Evolutionary conservation across 1,284 basidiomycete species (phyloP), one percentile per base, ranked within the genome.

Genomic region (Melampsora medusae): DNA sequence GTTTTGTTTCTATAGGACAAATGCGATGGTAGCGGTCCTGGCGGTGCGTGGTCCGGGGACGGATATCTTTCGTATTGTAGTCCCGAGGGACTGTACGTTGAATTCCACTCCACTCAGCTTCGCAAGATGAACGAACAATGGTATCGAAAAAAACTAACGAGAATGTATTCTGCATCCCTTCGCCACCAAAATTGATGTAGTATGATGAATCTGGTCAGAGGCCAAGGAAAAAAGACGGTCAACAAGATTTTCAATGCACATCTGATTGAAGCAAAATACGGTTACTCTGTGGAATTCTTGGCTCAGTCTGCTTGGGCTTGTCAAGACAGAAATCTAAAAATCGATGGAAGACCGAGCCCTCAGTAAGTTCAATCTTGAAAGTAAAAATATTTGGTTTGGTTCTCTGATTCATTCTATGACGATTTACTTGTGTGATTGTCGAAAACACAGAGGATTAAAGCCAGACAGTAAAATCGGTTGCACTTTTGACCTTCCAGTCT

Each of bases 151-250:
- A 12, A 42, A 42, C 12, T 42, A 12, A 42, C 42, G 12, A 42
- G 9, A 42, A 0, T 12, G 12, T 12, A 10, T 42, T 42, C 2
- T 14, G 10, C 19, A 6, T 56, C 17, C 16, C 50, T 56, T 56
- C 10, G 49, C 22, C 12, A 22, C 4, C 22, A 5, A 42, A 42
- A 14, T 17, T 38, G 31, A 35, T n/a, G 2, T 33, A 72, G 69
- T 33, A 72, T 72, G 69, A 72, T 72, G 69, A 72, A 72, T 65
- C 53, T 72, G 49, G 64, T 72, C 38, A 59, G 69, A 72, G 69
- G 53, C 16, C 49, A 53, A 22, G 61, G 31, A 33, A 61, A 72
- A 22, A 72, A 72, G 53, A 64, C 69, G 3, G 61, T 72, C 19
- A 72, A 72, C 28, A 72, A 65, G 35, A 72, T 72, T 38, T 42